phyloP scores from a whole-genome alignment of 345 rosid genomes.

The Pistacia atlantica region DNA sequence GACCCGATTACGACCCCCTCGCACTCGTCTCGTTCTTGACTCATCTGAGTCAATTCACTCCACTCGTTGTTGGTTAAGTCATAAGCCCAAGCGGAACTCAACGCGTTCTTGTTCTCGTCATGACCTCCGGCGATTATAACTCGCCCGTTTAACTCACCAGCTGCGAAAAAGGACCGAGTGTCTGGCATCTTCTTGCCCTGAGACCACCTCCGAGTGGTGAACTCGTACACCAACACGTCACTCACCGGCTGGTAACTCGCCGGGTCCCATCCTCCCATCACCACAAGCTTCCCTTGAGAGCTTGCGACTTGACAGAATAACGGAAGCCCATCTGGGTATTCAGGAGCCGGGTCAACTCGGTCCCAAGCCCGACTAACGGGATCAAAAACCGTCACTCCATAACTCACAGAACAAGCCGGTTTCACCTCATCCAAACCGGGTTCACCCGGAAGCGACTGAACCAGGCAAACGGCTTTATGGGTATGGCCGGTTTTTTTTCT shows the following conservation, averaged over 20 bases:
- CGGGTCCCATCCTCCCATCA: conserved; percentile 62
- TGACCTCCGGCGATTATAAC: conserved; percentile 48
- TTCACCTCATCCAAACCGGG: conserved; percentile 16
- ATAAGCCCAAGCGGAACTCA: conserved; percentile 42
- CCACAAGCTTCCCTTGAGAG: conserved; percentile 45
- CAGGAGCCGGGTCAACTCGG: conserved; percentile 37
- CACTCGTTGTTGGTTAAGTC: conserved; percentile 40
- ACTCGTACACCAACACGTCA: conserved; percentile 46
- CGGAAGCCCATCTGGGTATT: conserved; percentile 46
- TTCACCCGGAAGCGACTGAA: conserved; percentile 27
- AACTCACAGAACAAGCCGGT: conserved; percentile 20
- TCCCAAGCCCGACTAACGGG: conserved; percentile 37
- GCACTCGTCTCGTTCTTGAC: conserved; percentile 55
- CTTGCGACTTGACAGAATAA: conserved; percentile 43
- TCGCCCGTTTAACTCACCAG: conserved; percentile 27
- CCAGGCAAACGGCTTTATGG: conserved; percentile 39
- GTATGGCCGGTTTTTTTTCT: conserved; percentile 31
- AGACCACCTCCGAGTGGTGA: conserved; percentile 46
- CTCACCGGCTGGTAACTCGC: conserved; percentile 37
- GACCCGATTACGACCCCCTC: conserved; percentile 41
- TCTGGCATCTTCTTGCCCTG: conserved; percentile 43
- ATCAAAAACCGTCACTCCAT: conserved; percentile 40
- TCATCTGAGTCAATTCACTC: conserved; percentile 39
- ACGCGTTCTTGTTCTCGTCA: conserved; percentile 46
- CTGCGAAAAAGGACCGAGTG: conserved; percentile 49